phyloP scores from a whole-genome alignment of 1,284 basidiomycete genomes.

The Ustilago sp. region DNA sequence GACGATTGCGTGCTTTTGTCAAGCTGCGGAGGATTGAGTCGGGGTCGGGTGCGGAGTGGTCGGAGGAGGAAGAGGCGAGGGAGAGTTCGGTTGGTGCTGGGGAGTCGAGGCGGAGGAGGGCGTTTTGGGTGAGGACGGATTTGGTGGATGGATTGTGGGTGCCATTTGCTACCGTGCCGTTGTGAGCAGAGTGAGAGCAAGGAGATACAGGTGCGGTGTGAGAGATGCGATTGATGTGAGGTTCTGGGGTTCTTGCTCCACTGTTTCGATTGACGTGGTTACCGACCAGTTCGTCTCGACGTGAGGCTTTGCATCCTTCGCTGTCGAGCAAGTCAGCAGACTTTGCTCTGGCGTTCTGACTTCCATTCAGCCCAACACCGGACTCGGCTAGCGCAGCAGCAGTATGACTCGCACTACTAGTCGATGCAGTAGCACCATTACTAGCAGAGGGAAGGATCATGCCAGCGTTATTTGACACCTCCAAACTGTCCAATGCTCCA shows the following conservation, averaged over 20 bases:
- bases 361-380: conserved; percentile 1
- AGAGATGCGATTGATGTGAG: conserved; percentile 20
- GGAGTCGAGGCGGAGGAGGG: conserved; percentile 23
- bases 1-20: conserved; percentile 72
- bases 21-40: conserved; percentile 72
- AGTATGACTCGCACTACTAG: conserved; percentile 18
- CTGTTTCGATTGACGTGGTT: not conserved
- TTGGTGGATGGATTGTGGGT: conserved; percentile 8
- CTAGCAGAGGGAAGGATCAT: conserved; percentile 43
- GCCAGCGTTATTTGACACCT: conserved; percentile 57
- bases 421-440: conserved; percentile 21
- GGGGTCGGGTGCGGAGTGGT: conserved; percentile 19
- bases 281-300: conserved; percentile 23
- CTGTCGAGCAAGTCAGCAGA: conserved; percentile 46
- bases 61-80: conserved; percentile 22
- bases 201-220: conserved; percentile 47
- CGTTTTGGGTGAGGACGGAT: conserved; percentile 27
- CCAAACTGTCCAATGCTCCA: conserved; percentile 61
- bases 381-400: conserved; percentile 15
- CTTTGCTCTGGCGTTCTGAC: conserved; percentile 33
- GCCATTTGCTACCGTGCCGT: not conserved
- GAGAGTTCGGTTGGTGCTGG: conserved; percentile 32
- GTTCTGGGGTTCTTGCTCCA: conserved; percentile 30
- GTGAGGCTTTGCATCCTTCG: conserved; percentile 26
- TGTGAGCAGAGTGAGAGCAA: conserved; percentile 13